Evolutionary conservation across 164 flowering plant species (phyloP).

Genomic region (Piper longum): DNA sequence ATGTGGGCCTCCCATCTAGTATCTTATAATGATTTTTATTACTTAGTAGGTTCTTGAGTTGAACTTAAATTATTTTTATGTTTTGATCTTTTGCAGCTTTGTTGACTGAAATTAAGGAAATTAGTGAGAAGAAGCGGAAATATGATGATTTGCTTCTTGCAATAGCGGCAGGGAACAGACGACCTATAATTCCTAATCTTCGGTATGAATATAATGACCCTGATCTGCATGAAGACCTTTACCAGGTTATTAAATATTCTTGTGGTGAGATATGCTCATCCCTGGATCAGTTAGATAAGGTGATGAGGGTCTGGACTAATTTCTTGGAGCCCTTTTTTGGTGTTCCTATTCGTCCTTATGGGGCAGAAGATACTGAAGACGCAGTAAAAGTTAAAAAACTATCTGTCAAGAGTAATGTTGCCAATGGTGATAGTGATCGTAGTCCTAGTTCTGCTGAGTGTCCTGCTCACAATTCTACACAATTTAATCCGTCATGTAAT

Average conservation of each 20-base stretch:
- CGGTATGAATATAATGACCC: conserved; percentile 56
- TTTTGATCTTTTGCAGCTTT: conserved; percentile 31
- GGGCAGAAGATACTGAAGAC: conserved; percentile 66
- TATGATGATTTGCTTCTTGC: conserved; percentile 74
- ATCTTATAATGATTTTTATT: background rate
- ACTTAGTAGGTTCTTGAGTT: background rate
- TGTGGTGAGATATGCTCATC: conserved; percentile 66
- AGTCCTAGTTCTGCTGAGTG: conserved; percentile 30
- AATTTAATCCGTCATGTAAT: conserved; percentile 27
- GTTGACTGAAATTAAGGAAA: conserved; percentile 74
- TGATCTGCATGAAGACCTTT: conserved; percentile 73
- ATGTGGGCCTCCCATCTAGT: no score
- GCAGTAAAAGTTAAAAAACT: conserved; percentile 36
- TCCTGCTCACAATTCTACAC: conserved; percentile 23
- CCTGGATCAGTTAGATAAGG: conserved; percentile 69
- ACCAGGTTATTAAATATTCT: conserved; percentile 63
- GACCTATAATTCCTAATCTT: conserved; percentile 46
- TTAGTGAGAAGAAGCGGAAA: conserved; percentile 59
- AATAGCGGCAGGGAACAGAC: conserved; percentile 65
- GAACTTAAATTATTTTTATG: background rate
- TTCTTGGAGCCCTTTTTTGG: conserved; percentile 79
- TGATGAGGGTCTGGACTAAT: conserved; percentile 82
- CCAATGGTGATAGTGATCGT: conserved; percentile 36
- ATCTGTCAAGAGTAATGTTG: conserved; percentile 22
- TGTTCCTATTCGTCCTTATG: conserved; percentile 51